Conservation (phyloP, 2,329 filamentous ascomycete species). For the Fusarium goolgardi region DNA sequence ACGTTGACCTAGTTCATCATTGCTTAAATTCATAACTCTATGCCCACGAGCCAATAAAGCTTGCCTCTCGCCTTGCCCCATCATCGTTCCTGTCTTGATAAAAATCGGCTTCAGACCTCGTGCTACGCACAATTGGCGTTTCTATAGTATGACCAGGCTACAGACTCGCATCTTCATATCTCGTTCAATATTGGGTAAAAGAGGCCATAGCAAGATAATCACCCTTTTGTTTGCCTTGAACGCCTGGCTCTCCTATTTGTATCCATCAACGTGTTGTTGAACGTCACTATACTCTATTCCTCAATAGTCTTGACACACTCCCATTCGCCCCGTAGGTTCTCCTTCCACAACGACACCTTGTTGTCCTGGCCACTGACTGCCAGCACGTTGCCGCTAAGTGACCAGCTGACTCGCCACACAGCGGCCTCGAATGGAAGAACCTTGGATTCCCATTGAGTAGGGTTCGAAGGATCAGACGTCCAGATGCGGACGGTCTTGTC, state of each 20-base stretch:
- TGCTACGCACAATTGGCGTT: conserved; percentile 7
- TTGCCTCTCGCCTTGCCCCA: conserved; percentile 2
- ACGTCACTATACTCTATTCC: conserved; percentile 73
- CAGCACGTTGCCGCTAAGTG: conserved; percentile 93
- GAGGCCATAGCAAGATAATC: conserved; percentile 42
- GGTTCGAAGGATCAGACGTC: conserved; percentile 75
- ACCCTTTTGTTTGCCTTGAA: conserved; percentile 50
- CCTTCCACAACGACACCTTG: conserved; percentile 98
- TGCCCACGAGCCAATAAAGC: conserved; percentile 11
- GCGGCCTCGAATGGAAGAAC: conserved; percentile 88
- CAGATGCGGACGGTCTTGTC: conserved; percentile 98
- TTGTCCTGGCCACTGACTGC: conserved; percentile 95
- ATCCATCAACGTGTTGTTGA: conserved; percentile 75
- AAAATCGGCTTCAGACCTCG: neutral
- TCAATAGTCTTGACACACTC: conserved; percentile 97
- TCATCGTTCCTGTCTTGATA: neutral
- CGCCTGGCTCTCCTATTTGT: conserved; percentile 50
- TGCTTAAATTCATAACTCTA: conserved; percentile 22
- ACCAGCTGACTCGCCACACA: conserved; percentile 98
- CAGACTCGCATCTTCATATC: conserved; percentile 21
- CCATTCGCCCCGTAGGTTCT: conserved; percentile 96
- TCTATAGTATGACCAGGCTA: conserved; percentile 10
- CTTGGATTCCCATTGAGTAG: conserved; percentile 85
- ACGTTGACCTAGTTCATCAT: conserved; percentile 14
- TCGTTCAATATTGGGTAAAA: conserved; percentile 32